Evolutionary conservation across 2,329 filamentous ascomycete species (phyloP).

Genomic region (Sphaceloma murrayae): DNA sequence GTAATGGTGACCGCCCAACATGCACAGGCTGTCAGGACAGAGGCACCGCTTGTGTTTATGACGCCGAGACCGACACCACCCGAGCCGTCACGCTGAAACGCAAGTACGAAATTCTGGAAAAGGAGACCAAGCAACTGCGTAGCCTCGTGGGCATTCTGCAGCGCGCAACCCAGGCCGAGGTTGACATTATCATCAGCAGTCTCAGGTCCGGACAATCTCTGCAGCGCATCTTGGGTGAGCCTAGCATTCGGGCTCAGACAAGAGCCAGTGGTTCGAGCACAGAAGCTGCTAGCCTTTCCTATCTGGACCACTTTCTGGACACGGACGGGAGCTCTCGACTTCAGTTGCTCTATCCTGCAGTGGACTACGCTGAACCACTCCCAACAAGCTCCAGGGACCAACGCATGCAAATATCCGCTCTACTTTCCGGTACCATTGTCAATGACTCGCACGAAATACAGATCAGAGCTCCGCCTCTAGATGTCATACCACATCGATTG

Average conservation of each 20-base stretch:
- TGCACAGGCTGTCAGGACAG: conserved; percentile 4
- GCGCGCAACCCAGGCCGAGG: neutral
- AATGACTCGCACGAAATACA: neutral
- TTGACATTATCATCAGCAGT: neutral
- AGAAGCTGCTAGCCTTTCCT: neutral
- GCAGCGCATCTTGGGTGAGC: neutral
- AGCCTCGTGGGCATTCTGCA: neutral
- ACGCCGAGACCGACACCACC: conserved; percentile 4
- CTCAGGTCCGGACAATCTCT: conserved; percentile 1
- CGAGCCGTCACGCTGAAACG: conserved; percentile 1
- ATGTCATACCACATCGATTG: too few relatives aligned
- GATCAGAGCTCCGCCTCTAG: too few relatives aligned
- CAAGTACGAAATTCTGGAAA: neutral
- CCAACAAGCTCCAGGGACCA: neutral
- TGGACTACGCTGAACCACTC: neutral
- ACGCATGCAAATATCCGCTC: conserved; percentile 1
- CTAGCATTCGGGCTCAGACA: too few relatives aligned
- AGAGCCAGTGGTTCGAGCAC: neutral
- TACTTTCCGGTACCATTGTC: neutral
- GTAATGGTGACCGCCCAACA: conserved; percentile 4
- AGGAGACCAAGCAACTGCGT: neutral
- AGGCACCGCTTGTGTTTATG: conserved; percentile 5
- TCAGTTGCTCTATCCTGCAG: neutral
- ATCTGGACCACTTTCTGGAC: neutral
- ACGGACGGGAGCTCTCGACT: neutral